Evolutionary conservation across 768 basidiomycete species (phyloP), one percentile per base, ranked within the genome.

Genomic region (Sporobolomyces roseus): DNA sequence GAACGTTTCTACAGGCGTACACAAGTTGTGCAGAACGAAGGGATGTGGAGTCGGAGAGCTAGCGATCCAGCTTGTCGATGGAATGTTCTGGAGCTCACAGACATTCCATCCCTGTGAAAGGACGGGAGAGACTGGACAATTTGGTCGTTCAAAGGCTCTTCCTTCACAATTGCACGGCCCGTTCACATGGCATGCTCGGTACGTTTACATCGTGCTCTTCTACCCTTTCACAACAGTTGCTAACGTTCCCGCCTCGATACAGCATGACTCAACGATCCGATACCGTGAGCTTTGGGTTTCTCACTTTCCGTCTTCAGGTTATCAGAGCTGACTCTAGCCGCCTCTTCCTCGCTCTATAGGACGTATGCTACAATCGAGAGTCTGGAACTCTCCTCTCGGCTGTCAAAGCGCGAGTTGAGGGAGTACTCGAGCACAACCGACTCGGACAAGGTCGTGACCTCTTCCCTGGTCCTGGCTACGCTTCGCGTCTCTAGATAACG

Each of bases 171-270:
- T 58, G 16, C 56, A 29, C 12, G 56, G 56, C 21, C 56, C 56
- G 5, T 58, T 58, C 56, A 58, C 56, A 2, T 58, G 56, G 56
- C 56, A 58, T 27, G 56, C 56, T 14, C 56, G 56, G 56, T 58
- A 30, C 7, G 56, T n/a, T n/a, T n/a, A n/a, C n/a, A n/a, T n/a
- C n/a, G n/a, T n/a, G n/a, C n/a, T n/a, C n/a, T n/a, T n/a, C n/a
- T n/a, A n/a, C n/a, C n/a, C 38, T 23, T 13, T 29, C 38, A 14
- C 38, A 4, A 27, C 54, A n/a, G 29, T 55, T 17, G 12, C 27
- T 58, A 25, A 4, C 23, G 14, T n/a, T 32, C 6, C n/a, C 54
- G 17, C 53, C 32, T 29, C 53, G 13, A 54, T 8, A 5, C 41
- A 58, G 56, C 2, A 58, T 58, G 56, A 58, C 56, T 3, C 56